Base-by-base conservation (phyloP, 805 yeast species). In the baker's yeast (Saccharomyces cerevisiae) region DNA sequence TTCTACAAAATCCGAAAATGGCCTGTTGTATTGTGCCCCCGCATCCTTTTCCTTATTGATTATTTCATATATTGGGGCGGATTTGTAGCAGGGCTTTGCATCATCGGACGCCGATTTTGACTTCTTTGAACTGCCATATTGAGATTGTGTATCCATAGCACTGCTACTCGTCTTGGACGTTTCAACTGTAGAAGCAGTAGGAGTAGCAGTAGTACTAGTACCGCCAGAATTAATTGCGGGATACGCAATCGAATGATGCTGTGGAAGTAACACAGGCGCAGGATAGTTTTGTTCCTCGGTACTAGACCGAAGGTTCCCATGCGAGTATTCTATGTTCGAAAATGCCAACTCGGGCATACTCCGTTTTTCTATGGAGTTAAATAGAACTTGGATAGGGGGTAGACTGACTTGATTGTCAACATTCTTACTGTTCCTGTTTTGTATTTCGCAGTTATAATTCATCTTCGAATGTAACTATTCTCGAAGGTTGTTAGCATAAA, bases 331-430 rank as follows among this genome's bases (percentile, higher is more conserved):
- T 36, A 24, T 17, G 9, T 36, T 36, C 10, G 43, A 17, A 17
- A 36, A 36, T n/a, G 43, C 43, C 24, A 36, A 9, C 11, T 36
- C 24, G 43, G 43, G 43, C 43, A 36, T 30, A 22, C 29, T 28
- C 22, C 48, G 48, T 27, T 48, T 21, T 24, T 55, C 56, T 30
- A 55, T 53, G 17, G 55, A 50, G 29, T 55, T 53, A 32, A 57
- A 52, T 43, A 57, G 55, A 28, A 50, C 56, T 36, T 55, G 60
- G 29, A 57, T 57, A 10, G 60, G 56, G 22, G 60, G 60, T 51
- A 57, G 48, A 47, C 54, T 53, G 41, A 55, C 41, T 36, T 54
- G 58, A 21, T 50, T 17, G 43, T 36, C 43, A n/a, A 2, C 22
- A 36, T 11, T 17, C 4, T 36, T 17, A 21, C 11, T 36, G 43